A percentile compares a stretch with the other conserved stretches of the same genome.
phyloP scores from a whole-genome alignment of 2,329 filamentous ascomycete genomes.

The Alternaria longipes region DNA sequence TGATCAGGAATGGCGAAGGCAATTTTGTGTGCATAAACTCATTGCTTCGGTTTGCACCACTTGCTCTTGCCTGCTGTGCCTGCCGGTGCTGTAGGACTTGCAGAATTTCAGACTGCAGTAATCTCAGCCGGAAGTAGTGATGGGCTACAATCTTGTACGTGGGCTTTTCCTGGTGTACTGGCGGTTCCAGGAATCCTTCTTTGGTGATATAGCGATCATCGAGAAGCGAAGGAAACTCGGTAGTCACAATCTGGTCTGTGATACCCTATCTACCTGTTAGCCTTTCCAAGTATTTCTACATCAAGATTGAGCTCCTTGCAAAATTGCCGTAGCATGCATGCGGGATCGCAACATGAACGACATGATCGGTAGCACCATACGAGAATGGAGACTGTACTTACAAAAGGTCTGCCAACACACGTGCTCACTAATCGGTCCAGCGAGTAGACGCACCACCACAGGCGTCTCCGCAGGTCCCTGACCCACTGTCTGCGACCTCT shows the following conservation, averaged over 20 bases:
- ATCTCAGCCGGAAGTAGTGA: conserved; percentile 88
- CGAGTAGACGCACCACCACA: conserved; percentile 98
- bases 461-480: conserved; percentile 81
- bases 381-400: conserved; percentile 22
- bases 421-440: conserved; percentile 94
- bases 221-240: conserved; percentile 87
- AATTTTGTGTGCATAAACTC: conserved; percentile 80
- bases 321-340: not conserved
- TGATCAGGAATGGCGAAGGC: conserved; percentile 83
- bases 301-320: not conserved
- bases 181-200: conserved; percentile 73
- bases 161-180: conserved; percentile 66
- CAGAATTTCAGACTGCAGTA: conserved; percentile 93
- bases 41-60: conserved; percentile 70
- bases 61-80: conserved; percentile 76
- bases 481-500: conserved; percentile 80
- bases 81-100: conserved; percentile 94
- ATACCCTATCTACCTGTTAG: conserved; percentile 62
- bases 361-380: not conserved
- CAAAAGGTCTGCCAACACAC: conserved; percentile 91
- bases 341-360: not conserved
- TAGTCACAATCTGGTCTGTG: conserved; percentile 95
- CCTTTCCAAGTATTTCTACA: not conserved
- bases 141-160: conserved; percentile 92
- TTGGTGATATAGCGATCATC: conserved; percentile 90